Evolutionary conservation across 164 flowering plant species (phyloP).

Genomic region (Akebia trifoliata): DNA sequence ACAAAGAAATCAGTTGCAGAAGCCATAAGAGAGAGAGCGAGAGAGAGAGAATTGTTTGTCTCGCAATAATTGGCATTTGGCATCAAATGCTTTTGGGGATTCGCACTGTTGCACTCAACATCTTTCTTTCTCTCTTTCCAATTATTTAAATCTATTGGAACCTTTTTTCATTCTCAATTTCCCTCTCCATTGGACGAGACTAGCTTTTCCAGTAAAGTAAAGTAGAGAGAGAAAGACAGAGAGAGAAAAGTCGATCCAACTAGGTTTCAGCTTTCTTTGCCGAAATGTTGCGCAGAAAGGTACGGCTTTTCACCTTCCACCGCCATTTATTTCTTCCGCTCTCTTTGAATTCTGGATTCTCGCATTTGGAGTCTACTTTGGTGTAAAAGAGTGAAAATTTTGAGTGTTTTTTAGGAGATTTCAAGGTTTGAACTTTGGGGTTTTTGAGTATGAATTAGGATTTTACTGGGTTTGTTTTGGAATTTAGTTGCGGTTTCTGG

Average conservation of each 20-base stretch:
- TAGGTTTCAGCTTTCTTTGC: constrained; percentile 21
- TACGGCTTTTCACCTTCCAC: constrained; percentile 1
- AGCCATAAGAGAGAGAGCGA: constrained; percentile 7
- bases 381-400: neutral
- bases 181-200: constrained; percentile 11
- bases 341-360: constrained; percentile 1
- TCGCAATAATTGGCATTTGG: constrained; percentile 71
- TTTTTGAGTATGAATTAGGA: constrained; percentile 9
- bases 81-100: constrained; percentile 69
- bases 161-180: constrained; percentile 1
- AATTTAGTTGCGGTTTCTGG: constrained; percentile 1
- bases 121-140: constrained; percentile 20
- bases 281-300: constrained; percentile 28
- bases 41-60: neutral
- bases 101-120: constrained; percentile 62
- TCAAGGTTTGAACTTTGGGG: neutral
- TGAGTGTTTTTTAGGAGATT: neutral
- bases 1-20: no score
- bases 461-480: constrained; percentile 2
- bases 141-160: neutral
- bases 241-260: constrained; percentile 18
- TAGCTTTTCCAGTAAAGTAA: neutral
- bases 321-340: constrained; percentile 2
- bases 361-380: neutral
- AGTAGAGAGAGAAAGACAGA: constrained; percentile 7